These are phyloP conservation scores for Suillus variegatus DNA, from an alignment of 768 basidiomycete genomes.

Conservation along the genomic window DNA sequence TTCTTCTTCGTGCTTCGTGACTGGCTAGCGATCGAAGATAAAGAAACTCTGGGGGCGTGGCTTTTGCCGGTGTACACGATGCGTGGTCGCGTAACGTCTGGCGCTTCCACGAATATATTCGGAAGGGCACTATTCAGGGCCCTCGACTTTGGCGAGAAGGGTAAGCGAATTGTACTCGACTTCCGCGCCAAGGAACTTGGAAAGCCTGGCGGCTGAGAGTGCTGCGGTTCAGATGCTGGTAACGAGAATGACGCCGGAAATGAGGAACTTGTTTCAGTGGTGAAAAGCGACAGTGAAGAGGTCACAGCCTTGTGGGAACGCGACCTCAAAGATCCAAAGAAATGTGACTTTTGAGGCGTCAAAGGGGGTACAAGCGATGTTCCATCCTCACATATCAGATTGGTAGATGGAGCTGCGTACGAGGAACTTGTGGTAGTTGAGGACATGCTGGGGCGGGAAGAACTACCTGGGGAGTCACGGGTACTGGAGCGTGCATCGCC, in stretches of 20 bases:
- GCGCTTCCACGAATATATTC: constrained; percentile 28
- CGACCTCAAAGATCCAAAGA: constrained; percentile 35
- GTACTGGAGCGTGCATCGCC: constrained; percentile 44
- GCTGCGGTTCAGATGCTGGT: constrained; percentile 40
- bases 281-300: constrained; percentile 37
- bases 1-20: constrained; percentile 53
- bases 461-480: constrained; percentile 42
- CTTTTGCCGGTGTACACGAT: constrained; percentile 29
- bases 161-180: constrained; percentile 31
- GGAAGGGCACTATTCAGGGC: constrained; percentile 12
- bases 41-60: constrained; percentile 28
- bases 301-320: constrained; percentile 27
- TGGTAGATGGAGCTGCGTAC: constrained; percentile 37
- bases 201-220: constrained; percentile 37
- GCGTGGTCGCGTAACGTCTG: constrained; percentile 27
- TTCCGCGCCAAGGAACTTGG: constrained; percentile 32
- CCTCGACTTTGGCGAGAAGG: constrained; percentile 28
- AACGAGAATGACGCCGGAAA: constrained; percentile 41
- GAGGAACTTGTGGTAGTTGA: constrained; percentile 58
- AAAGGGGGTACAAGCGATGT: constrained; percentile 40
- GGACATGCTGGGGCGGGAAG: constrained; percentile 60
- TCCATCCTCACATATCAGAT: constrained; percentile 41
- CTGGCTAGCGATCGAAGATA: constrained; percentile 35
- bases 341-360: constrained; percentile 34
- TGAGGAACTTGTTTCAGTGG: constrained; percentile 24